Percentiles rank a stretch among this genome's conserved stretches.
Evolutionary conservation across 305 asterid genomes (phyloP).

Genomic region (Rubia tinctorum): DNA sequence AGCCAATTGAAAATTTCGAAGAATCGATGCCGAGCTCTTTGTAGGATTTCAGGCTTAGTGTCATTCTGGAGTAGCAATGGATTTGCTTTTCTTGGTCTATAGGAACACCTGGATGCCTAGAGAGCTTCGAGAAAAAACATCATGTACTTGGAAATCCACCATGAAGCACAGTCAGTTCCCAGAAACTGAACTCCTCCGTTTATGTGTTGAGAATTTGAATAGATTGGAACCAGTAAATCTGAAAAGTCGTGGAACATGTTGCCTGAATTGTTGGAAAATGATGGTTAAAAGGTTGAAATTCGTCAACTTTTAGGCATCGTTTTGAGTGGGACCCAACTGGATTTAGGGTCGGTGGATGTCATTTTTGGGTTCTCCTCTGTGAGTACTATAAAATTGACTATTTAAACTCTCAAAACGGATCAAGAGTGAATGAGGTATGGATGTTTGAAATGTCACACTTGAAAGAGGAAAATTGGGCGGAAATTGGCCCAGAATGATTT

Average conservation of each 20-base stretch:
- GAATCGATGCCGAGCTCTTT: slow-evolving; percentile 44
- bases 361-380: too few species aligned
- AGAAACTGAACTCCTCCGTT: slow-evolving; percentile 48
- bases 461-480: too few species aligned
- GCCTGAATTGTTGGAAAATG: too few species aligned
- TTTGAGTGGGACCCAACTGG: too few species aligned
- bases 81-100: slow-evolving; percentile 42
- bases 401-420: too few species aligned
- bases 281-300: too few species aligned
- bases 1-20: slow-evolving; percentile 22
- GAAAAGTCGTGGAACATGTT: slow-evolving; percentile 77
- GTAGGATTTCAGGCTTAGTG: slow-evolving; percentile 43
- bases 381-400: too few species aligned
- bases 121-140: slow-evolving; percentile 32
- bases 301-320: too few species aligned
- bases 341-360: too few species aligned
- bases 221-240: slow-evolving; percentile 54
- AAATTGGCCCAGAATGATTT: too few species aligned
- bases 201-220: slow-evolving; percentile 40
- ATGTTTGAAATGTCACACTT: too few species aligned
- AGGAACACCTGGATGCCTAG: slow-evolving; percentile 36
- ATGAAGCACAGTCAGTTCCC: slow-evolving; percentile 43
- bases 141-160: slow-evolving; percentile 56
- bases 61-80: slow-evolving; percentile 49
- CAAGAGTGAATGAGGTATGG: too few species aligned